Evolutionary conservation across 148 eudicot genomes (phyloP), one percentile per base, ranked within the genome.

Genomic region (Vaccinium vitisidaea): DNA sequence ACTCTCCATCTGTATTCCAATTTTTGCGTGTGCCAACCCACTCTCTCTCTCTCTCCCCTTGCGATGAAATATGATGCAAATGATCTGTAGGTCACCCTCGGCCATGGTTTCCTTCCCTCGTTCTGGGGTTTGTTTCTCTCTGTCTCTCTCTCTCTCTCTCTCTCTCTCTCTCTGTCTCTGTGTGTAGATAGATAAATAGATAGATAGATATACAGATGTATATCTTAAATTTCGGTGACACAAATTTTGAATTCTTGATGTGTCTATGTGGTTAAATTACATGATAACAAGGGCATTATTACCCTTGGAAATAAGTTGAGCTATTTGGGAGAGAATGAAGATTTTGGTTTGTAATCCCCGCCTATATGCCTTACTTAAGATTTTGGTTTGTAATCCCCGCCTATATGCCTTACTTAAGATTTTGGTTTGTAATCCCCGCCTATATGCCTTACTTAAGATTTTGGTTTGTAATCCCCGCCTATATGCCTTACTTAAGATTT

Each of bases 81-180:
- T 90, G 92, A 86, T 91, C 71, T 90, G 87, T 43, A 86, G 83
- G 85, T 46, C 87, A 25, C 86, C 92, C 81, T 85, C 83, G 70
- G 92, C 92, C 84, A 94, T 94, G 95, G 90, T 90, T 56, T 85
- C 94, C 83, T 80, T 93, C 69, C 92, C 93, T 88, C 88, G 89
- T 87, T 82, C 93, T 79, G 80, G 87, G 93, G 98, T 91, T 82
- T 25, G 63, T 83, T 82, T 71, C 74, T 61, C 52, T 83, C 77
- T 74, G 70, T 86, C 75, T 56, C 69, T 80, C 18, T 36, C 5
- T 30, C 12, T 77, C 12, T 70, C 46, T 14, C 58, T 71, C 36
- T 36, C 5, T n/a, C 11, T 76, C 2, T 2, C n/a, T n/a, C n/a
- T n/a, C n/a, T n/a, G n/a, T n/a, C n/a, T n/a, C n/a, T n/a, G n/a